Conservation (phyloP, 257 asterid genomes). For the Nicotiana undulata region DNA sequence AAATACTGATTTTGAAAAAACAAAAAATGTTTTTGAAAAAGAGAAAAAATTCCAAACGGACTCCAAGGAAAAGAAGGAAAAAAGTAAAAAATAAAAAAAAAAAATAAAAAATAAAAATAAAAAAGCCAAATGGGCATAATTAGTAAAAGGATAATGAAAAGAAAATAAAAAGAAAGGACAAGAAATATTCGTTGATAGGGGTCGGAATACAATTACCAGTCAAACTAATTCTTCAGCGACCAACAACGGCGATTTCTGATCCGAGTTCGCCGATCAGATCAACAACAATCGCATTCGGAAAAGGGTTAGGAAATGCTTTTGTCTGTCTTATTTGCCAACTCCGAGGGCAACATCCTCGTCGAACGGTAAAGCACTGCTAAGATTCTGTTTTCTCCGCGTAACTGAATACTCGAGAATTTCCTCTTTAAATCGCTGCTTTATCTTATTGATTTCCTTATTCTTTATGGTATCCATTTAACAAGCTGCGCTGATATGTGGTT, state of each 20-base stretch:
- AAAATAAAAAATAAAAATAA: no score
- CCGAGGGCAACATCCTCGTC: conserved; percentile 93
- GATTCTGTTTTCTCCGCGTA: not conserved
- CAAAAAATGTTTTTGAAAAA: no score
- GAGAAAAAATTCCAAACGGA: no score
- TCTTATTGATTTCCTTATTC: not conserved
- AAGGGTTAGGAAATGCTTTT: conserved; percentile 49
- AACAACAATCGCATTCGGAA: not conserved
- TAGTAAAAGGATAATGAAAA: no score
- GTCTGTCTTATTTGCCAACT: conserved; percentile 82
- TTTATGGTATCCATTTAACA: not conserved
- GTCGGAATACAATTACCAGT: not conserved
- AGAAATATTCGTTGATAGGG: not conserved
- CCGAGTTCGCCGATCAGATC: not conserved
- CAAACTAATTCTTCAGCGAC: not conserved
- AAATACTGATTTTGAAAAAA: no score
- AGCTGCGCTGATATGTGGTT: not conserved
- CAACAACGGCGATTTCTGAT: not conserved
- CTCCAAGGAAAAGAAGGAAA: no score
- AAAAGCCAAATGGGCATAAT: no score
- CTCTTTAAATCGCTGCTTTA: not conserved
- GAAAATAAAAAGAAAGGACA: not conserved
- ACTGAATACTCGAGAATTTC: not conserved
- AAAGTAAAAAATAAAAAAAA: no score
- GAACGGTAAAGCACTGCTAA: conserved; percentile 53